Evolutionary conservation across 331 rosid genomes (phyloP).

Genomic region (Cydonia oblonga): DNA sequence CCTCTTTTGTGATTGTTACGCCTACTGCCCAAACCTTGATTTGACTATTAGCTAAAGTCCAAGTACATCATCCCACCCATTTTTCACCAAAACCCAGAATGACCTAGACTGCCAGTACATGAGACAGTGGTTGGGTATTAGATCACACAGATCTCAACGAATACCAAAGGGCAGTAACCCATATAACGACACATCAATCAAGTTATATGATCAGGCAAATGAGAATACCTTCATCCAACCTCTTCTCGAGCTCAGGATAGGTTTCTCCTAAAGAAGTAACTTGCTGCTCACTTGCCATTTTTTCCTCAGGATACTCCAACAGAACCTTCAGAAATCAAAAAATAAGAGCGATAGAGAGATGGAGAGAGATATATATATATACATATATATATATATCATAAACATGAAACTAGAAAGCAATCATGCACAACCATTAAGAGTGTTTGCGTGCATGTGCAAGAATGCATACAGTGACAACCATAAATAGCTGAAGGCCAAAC

Average conservation of each 20-base stretch:
- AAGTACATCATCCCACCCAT: not conserved
- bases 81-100: not conserved
- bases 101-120: not conserved
- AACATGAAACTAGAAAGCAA: slow-evolving; percentile 2
- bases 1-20: not conserved
- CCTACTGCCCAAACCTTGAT: not conserved
- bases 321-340: slow-evolving; percentile 44
- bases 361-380: not conserved
- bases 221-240: slow-evolving; percentile 70
- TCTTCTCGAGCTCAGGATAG: slow-evolving; percentile 48
- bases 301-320: slow-evolving; percentile 67
- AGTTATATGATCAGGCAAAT: not conserved
- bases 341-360: not conserved
- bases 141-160: not conserved
- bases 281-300: slow-evolving; percentile 56
- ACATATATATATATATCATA: not conserved
- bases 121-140: not conserved
- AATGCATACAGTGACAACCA: not conserved
- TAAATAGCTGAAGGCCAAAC: slow-evolving; percentile 5
- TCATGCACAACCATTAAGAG: not conserved
- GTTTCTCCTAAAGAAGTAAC: slow-evolving; percentile 53
- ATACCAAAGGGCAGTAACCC: not conserved
- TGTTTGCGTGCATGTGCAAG: not conserved
- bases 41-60: not conserved
- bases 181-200: not conserved